These are phyloP conservation scores for Wickerhamiella brachini DNA, from an alignment of 805 yeast species.

Conservation along the genomic window DNA sequence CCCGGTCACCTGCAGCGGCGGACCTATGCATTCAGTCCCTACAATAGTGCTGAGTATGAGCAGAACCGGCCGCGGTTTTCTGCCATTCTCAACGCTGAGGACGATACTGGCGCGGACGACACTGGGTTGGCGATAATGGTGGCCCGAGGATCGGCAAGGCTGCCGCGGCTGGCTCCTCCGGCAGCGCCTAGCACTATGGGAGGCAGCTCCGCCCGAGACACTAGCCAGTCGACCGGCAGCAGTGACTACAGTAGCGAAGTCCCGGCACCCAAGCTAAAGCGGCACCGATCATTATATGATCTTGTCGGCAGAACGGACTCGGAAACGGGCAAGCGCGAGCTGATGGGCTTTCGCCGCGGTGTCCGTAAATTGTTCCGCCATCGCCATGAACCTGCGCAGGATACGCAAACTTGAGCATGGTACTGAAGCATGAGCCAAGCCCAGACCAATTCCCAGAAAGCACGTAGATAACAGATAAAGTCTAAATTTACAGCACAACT, in stretches of 20 bases:
- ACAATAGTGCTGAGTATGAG: background rate
- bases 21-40: background rate
- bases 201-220: no score
- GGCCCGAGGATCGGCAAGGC: no score
- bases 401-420: no score
- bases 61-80: background rate
- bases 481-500: constrained; percentile 2
- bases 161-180: no score
- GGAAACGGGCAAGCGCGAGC: background rate
- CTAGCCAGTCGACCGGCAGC: background rate
- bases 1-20: background rate
- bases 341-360: background rate
- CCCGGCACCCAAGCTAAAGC: background rate
- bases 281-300: background rate
- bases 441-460: no score
- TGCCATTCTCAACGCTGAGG: no score
- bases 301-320: background rate
- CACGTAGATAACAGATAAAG: no score
- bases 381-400: no score
- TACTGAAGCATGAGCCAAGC: no score
- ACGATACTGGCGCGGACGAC: no score
- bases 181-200: no score
- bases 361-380: background rate
- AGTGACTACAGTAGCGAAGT: background rate
- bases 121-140: no score